These are phyloP conservation scores for Linanthus parryae DNA, from an alignment of 148 eudicot genomes.

Conservation along the genomic window DNA sequence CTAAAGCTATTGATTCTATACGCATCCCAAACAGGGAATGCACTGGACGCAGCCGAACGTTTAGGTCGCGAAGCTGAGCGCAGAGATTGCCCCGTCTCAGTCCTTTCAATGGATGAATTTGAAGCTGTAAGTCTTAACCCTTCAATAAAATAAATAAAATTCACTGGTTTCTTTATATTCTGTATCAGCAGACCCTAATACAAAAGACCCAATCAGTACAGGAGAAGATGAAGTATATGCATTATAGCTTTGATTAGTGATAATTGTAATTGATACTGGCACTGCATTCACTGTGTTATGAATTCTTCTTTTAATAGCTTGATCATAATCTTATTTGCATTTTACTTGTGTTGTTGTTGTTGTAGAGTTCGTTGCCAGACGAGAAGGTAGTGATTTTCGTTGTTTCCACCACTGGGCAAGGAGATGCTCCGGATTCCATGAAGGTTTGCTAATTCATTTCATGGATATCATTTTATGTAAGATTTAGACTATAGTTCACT, in stretches of 20 bases:
- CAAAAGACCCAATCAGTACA: too few relatives aligned
- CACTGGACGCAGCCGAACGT: conserved; percentile 80
- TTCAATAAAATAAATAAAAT: not conserved
- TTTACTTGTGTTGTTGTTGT: conserved; percentile 5
- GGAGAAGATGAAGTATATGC: too few relatives aligned
- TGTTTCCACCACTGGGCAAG: conserved; percentile 95
- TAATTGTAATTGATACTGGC: not conserved
- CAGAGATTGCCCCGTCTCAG: conserved; percentile 53
- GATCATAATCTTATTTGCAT: not conserved
- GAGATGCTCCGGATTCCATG: conserved; percentile 85
- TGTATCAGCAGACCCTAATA: too few relatives aligned
- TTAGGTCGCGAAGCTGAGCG: conserved; percentile 80
- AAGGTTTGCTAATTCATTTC: conserved; percentile 46
- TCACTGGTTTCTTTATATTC: not conserved
- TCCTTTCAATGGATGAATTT: conserved; percentile 59
- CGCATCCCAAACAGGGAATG: conserved; percentile 82
- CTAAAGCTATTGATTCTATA: conserved; percentile 46
- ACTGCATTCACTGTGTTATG: not conserved
- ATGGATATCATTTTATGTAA: not conserved
- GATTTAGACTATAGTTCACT: too few relatives aligned
- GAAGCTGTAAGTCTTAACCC: conserved; percentile 37
- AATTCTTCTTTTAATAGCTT: not conserved
- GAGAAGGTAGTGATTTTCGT: conserved; percentile 63
- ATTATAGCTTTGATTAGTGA: too few relatives aligned
- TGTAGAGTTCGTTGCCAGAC: conserved; percentile 45